Conservation (phyloP, 148 eudicot species). For the Spergularia marina region DNA sequence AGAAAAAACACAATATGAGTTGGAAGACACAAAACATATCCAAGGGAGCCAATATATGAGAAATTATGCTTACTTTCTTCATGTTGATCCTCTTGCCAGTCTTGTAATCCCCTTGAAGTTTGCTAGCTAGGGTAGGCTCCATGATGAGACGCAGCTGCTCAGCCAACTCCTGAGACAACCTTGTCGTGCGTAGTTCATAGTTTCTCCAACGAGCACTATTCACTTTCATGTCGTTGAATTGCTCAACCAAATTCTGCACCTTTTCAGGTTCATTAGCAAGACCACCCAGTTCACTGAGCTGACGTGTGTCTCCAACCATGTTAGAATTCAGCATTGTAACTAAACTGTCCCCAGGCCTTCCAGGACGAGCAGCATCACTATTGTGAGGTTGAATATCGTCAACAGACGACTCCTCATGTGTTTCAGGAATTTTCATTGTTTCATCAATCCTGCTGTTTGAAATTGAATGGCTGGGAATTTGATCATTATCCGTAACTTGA, state of each 20-base stretch:
- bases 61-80: conserved; percentile 63
- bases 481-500: conserved; percentile 36
- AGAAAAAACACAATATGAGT: conserved; percentile 7
- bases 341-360: conserved; percentile 48
- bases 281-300: conserved; percentile 34
- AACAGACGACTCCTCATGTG: conserved; percentile 28
- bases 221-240: conserved; percentile 40
- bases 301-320: conserved; percentile 40
- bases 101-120: conserved; percentile 94
- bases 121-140: conserved; percentile 98
- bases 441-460: conserved; percentile 35
- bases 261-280: conserved; percentile 40
- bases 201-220: conserved; percentile 65
- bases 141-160: conserved; percentile 92
- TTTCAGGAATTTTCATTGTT: conserved; percentile 26
- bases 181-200: conserved; percentile 70
- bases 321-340: conserved; percentile 52
- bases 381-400: conserved; percentile 33
- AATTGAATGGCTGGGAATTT: conserved; percentile 32
- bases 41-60: background rate
- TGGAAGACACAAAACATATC: background rate
- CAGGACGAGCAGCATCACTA: conserved; percentile 19
- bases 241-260: conserved; percentile 43
- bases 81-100: conserved; percentile 99
- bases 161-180: conserved; percentile 93